phyloP scores from a whole-genome alignment of 139 green algal genomes.

The Medakamo hakoo region DNA sequence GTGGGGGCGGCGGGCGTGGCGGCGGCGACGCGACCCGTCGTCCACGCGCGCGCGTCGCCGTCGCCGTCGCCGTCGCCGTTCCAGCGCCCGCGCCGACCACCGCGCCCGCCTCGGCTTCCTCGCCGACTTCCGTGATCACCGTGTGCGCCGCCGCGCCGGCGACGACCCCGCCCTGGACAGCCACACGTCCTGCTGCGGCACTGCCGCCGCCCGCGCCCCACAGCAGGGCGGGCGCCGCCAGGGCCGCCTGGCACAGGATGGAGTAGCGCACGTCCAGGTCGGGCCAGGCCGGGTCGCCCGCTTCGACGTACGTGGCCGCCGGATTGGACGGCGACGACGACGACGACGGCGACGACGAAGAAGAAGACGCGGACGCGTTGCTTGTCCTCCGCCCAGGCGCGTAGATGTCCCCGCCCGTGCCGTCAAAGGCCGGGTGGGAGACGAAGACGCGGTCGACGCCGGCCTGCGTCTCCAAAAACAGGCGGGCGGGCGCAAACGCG shows the following conservation, averaged over 20 bases:
- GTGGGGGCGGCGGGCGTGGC: no score
- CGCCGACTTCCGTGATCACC: not conserved
- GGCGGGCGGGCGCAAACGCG: not conserved
- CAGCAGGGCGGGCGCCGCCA: constrained; percentile 50
- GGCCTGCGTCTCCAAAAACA: constrained; percentile 17
- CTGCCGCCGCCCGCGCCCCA: constrained; percentile 14
- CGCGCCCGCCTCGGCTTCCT: constrained; percentile 1
- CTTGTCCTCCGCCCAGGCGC: no score
- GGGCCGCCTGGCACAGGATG: constrained; percentile 62
- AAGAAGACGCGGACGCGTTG: constrained; percentile 10
- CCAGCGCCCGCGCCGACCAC: no score
- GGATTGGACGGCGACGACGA: constrained; percentile 2
- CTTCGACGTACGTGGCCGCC: constrained; percentile 29
- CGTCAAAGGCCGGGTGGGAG: constrained; percentile 45
- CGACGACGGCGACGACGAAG: constrained; percentile 7
- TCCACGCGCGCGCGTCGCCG: no score
- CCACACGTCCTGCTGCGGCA: not conserved
- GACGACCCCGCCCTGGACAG: not conserved
- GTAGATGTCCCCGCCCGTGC: not conserved
- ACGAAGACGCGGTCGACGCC: constrained; percentile 69
- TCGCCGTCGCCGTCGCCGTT: no score
- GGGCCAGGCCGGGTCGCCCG: constrained; percentile 1
- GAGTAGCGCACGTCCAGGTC: constrained; percentile 44
- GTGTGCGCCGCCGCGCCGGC: not conserved
- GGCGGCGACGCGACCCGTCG: no score